Evolutionary conservation across 805 yeast genomes (phyloP), one percentile per base, ranked within the genome.

Genomic region (Candida patagonica): DNA sequence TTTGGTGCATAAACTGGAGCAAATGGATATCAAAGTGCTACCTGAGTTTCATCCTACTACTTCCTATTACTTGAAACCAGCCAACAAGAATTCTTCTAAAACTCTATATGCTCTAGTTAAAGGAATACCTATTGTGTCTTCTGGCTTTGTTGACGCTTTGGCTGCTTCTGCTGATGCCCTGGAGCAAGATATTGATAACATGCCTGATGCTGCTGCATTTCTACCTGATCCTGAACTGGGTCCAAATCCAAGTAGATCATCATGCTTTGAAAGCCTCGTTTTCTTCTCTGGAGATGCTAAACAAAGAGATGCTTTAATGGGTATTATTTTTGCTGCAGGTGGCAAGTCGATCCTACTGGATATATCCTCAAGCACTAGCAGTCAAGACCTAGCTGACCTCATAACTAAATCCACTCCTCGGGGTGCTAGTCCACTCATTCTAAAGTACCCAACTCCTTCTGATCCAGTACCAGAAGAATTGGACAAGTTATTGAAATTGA

Each of bases 31-130:
- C 10, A 54, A 52, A 24, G 50, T 55, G 29, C 38, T 54, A 22
- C 34, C 49, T 2, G 44, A 51, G 10, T 37, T 51, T 13, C 42
- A 36, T 15, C 43, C 43, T 4, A 21, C 20, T 6, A 61, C 65
- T 1, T 52, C 56, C 13, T 57, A 51, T 21, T 42, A 53, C 13
- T 44, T 62, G 15, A 47, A 52, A 40, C 49, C 48, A 4, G 42
- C 48, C 21, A 42, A 44, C 8, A 29, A 5, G 10, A 4, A 48
- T 21, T 52, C 66, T 2, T 42, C 58, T n/a, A 54, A 54, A 27
- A 40, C 58, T 2, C 42, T 61, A 22, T 57, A 52, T 13, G 68
- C 70, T 0, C 40, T 65, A 40, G 47, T 58, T 13, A 38, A 43
- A 6, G 50, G 47, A 7, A 47, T 63, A 0, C 64, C 66, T 1